phyloP scores from a whole-genome alignment of 2,329 filamentous ascomycete species.

The Phialocephala subalpina region DNA sequence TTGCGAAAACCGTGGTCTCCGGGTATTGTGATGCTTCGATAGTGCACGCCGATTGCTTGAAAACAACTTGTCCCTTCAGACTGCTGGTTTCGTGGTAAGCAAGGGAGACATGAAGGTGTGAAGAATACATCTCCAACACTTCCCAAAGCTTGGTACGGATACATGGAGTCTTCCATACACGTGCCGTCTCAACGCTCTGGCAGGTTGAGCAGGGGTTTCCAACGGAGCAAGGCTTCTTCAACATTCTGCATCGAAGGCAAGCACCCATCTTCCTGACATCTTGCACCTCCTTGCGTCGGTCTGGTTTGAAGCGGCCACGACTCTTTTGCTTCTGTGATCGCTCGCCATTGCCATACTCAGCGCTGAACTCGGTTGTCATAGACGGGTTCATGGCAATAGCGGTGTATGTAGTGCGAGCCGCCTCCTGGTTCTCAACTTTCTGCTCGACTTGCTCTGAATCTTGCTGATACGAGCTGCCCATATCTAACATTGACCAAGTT shows the following conservation, averaged over 20 bases:
- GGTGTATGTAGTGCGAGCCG: slow-evolving; percentile 28
- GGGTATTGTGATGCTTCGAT: slow-evolving; percentile 68
- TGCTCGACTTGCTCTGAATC: slow-evolving; percentile 17
- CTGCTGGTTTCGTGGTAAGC: slow-evolving; percentile 66
- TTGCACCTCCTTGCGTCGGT: slow-evolving; percentile 69
- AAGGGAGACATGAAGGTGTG: slow-evolving; percentile 68
- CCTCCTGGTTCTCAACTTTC: slow-evolving; percentile 25
- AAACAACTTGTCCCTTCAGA: slow-evolving; percentile 57
- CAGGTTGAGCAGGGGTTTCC: slow-evolving; percentile 70
- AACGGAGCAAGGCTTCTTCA: slow-evolving; percentile 72
- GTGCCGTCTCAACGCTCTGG: slow-evolving; percentile 67
- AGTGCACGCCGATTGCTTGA: slow-evolving; percentile 52
- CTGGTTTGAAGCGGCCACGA: slow-evolving; percentile 64
- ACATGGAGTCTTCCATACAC: slow-evolving; percentile 71
- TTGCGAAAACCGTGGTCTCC: slow-evolving; percentile 47
- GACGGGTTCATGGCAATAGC: slow-evolving; percentile 37
- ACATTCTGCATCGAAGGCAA: slow-evolving; percentile 70
- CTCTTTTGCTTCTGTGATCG: slow-evolving; percentile 51
- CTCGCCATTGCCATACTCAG: slow-evolving; percentile 44
- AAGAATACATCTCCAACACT: slow-evolving; percentile 68
- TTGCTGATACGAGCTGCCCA: slow-evolving; percentile 12
- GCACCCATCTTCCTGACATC: slow-evolving; percentile 71
- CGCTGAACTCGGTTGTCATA: slow-evolving; percentile 43
- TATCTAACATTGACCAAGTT: slow-evolving; percentile 42
- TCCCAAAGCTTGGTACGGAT: slow-evolving; percentile 68